A percentile compares a stretch with the other conserved stretches of the same genome.
These are phyloP conservation scores for Wickerhamomyces sp. DNA, from an alignment of 1,139 yeast species.

Conservation along the genomic window DNA sequence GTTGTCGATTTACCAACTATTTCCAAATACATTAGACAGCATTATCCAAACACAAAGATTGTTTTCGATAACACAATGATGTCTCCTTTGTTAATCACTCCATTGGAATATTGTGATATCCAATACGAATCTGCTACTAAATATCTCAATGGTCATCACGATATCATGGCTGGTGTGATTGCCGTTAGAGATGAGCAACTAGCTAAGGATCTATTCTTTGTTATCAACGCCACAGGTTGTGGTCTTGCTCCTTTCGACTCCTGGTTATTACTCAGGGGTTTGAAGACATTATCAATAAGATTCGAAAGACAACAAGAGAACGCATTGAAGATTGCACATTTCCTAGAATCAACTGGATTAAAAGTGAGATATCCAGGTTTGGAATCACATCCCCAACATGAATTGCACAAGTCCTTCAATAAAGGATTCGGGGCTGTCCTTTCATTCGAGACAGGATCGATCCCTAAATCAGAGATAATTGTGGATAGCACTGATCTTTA, in stretches of 20 bases:
- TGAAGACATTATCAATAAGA: constrained; percentile 80
- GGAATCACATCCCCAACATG: constrained; percentile 75
- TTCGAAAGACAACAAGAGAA: constrained; percentile 84
- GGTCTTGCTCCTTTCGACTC: constrained; percentile 90
- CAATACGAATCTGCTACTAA: constrained; percentile 93
- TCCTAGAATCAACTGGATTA: constrained; percentile 54
- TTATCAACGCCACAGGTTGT: constrained; percentile 85
- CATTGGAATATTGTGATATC: constrained; percentile 79
- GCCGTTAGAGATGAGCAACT: constrained; percentile 62
- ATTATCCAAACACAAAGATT: constrained; percentile 65
- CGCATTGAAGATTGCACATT: constrained; percentile 69
- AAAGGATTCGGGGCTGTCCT: constrained; percentile 88
- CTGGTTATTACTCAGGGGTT: constrained; percentile 83
- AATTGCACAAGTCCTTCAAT: constrained; percentile 71
- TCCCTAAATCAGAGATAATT: constrained; percentile 62
- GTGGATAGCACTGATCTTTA: constrained; percentile 74
- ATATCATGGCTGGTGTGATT: constrained; percentile 89
- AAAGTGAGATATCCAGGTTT: constrained; percentile 85
- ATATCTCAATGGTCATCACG: constrained; percentile 91
- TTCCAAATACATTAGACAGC: constrained; percentile 58
- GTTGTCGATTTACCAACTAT: constrained; percentile 74
- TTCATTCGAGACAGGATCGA: constrained; percentile 80
- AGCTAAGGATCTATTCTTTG: constrained; percentile 67
- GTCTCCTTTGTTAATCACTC: constrained; percentile 84
- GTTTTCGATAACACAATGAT: constrained; percentile 96